Evolutionary conservation across 352 stramenopile genomes (phyloP), one percentile per base, ranked within the genome.

Genomic region (Peronospora belbahrii): DNA sequence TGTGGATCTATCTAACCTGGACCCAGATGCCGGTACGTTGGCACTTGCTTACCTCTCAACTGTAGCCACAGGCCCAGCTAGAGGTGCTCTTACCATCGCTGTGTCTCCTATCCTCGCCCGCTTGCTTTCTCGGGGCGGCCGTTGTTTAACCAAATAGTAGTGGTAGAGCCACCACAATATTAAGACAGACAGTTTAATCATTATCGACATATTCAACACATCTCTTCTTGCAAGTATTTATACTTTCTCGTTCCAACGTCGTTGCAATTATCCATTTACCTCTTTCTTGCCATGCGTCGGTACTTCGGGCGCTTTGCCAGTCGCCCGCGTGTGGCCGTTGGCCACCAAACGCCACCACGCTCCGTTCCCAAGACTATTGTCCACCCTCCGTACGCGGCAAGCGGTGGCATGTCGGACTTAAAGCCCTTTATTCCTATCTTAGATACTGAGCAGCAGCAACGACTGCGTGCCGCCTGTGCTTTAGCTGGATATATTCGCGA

Each of bases 11-110:
- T 70, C 68, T 20, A 73, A 74, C 55, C 51, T 91, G 31, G 70
- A 94, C 52, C 72, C 72, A 4, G 65, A 88, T 15, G 74, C 78
- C 1, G 64, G 78, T 10, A 87, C 65, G 20, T 56, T 94, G 33
- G 64, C 75, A 24, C 67, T 91, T 37, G 80, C 81, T 34, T 98
- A 98, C 66, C 95, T 98, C 49, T 83, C 92, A 14, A 89, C 96
- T 6, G 80, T 91, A 45, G 88, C 89, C 28, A 89, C 73, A 30
- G 76, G 81, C 4, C 78, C 81, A 6, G 71, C 74, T 5, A 62
- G 81, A 41, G 81, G 78, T 14, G 74, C 73, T 9, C 51, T 89
- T 41, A 92, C 81, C 19, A 85, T 92, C 59, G 74, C 70, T 13
- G 70, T 64, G 20, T 80, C 69, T 40, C 81, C 81, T 8, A 69